phyloP scores from a whole-genome alignment of 2,329 filamentous ascomycete genomes.

The Colletotrichum costaricense region DNA sequence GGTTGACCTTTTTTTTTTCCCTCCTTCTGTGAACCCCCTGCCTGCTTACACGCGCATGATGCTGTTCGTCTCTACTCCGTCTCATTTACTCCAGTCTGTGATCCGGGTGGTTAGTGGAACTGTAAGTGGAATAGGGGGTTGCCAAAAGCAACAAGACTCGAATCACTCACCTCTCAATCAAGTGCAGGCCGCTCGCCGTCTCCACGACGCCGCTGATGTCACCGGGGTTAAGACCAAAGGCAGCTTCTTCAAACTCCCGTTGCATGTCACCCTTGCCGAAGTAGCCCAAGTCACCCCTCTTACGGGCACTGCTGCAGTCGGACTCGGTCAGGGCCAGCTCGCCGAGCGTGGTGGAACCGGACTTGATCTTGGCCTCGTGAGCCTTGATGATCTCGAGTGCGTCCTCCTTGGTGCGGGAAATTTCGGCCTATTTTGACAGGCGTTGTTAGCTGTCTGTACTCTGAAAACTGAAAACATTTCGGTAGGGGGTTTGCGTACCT shows the following conservation, averaged over 20 bases:
- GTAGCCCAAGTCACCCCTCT: constrained; percentile 93
- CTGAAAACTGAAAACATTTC: no score
- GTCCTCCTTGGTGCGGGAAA: constrained; percentile 89
- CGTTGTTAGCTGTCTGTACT: background rate
- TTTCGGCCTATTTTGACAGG: constrained; percentile 66
- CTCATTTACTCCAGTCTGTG: constrained; percentile 56
- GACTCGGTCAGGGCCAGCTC: constrained; percentile 90
- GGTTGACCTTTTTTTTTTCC: constrained; percentile 1
- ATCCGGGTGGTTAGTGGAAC: constrained; percentile 72
- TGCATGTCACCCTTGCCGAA: constrained; percentile 98
- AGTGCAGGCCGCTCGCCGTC: constrained; percentile 92
- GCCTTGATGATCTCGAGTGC: constrained; percentile 80
- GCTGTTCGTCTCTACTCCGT: background rate
- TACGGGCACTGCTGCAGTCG: constrained; percentile 95
- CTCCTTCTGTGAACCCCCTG: background rate
- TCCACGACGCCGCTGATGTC: constrained; percentile 90
- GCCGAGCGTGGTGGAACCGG: constrained; percentile 75
- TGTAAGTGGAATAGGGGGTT: background rate
- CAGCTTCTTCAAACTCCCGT: constrained; percentile 96
- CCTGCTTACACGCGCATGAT: background rate
- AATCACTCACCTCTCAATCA: constrained; percentile 87
- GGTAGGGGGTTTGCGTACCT: constrained; percentile 49
- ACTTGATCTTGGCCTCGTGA: constrained; percentile 81
- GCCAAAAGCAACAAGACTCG: background rate
- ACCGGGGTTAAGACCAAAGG: constrained; percentile 88